Percentiles rank a stretch among this genome's conserved stretches.
phyloP scores from a whole-genome alignment of 768 basidiomycete genomes.

The Leccinum subgranulosum region DNA sequence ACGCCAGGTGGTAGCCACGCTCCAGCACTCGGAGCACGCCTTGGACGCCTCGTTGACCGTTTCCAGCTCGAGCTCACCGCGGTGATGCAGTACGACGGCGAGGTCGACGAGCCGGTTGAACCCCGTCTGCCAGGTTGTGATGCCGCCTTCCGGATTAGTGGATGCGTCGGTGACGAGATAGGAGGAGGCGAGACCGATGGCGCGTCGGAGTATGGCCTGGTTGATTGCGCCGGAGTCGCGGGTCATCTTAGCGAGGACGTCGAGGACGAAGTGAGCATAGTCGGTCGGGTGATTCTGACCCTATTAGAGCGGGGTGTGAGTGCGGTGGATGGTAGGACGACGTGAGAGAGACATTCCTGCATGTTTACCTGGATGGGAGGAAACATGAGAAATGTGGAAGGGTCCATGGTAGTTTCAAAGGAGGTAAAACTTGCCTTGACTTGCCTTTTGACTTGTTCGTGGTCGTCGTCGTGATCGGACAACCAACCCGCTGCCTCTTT shows the following conservation, averaged over 20 bases:
- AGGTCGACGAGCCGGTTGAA: slow-evolving; percentile 70
- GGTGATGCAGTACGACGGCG: slow-evolving; percentile 63
- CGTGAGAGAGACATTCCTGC: slow-evolving; percentile 24
- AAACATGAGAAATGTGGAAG: slow-evolving; percentile 19
- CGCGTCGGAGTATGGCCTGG: slow-evolving; percentile 60
- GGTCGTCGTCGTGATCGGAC: background rate
- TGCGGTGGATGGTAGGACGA: background rate
- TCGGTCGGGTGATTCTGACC: slow-evolving; percentile 47
- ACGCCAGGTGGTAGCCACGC: slow-evolving; percentile 62
- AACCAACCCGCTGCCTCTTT: background rate
- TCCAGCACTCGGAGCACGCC: slow-evolving; percentile 81
- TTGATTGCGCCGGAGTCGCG: slow-evolving; percentile 47
- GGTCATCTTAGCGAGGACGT: slow-evolving; percentile 51
- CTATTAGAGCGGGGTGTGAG: slow-evolving; percentile 13
- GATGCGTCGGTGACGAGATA: slow-evolving; percentile 74
- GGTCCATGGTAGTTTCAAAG: slow-evolving; percentile 23
- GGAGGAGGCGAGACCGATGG: slow-evolving; percentile 70
- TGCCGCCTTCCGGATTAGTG: slow-evolving; percentile 54
- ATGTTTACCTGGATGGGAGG: slow-evolving; percentile 27
- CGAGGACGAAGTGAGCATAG: slow-evolving; percentile 58
- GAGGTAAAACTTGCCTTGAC: slow-evolving; percentile 10
- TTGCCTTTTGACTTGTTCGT: slow-evolving; percentile 7
- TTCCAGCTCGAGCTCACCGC: slow-evolving; percentile 69
- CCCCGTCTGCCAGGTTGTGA: slow-evolving; percentile 62
- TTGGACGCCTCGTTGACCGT: slow-evolving; percentile 61